phyloP scores from a whole-genome alignment of 495 filamentous ascomycete genomes.

The Penicillium odoratum region DNA sequence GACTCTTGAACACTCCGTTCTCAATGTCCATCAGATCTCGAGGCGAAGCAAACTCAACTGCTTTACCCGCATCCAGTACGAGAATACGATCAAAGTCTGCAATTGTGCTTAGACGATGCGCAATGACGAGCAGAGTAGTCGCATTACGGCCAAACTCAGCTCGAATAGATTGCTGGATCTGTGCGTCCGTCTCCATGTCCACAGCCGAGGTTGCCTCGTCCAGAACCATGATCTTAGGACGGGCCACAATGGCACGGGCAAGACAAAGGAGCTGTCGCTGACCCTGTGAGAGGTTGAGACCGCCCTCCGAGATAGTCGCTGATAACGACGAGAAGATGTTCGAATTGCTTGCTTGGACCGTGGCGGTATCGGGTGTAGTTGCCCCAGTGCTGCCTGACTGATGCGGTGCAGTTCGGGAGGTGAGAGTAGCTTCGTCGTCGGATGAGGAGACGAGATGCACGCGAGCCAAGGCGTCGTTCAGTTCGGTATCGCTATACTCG shows the following conservation, averaged over 20 bases:
- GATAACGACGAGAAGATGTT: slow-evolving; percentile 64
- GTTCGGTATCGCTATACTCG: slow-evolving; percentile 67
- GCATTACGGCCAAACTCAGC: slow-evolving; percentile 70
- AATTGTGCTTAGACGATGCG: slow-evolving; percentile 83
- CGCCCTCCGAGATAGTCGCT: slow-evolving; percentile 70
- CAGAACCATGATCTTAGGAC: slow-evolving; percentile 81
- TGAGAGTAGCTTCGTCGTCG: slow-evolving; percentile 37
- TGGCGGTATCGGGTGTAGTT: slow-evolving; percentile 28
- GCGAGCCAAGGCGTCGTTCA: slow-evolving; percentile 71
- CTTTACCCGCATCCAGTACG: slow-evolving; percentile 73
- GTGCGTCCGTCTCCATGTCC: slow-evolving; percentile 79
- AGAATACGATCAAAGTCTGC: slow-evolving; percentile 84
- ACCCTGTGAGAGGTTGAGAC: slow-evolving; percentile 81
- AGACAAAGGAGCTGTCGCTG: slow-evolving; percentile 88
- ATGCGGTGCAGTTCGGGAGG: slow-evolving; percentile 24
- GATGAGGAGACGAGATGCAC: slow-evolving; percentile 65
- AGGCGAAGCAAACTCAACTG: slow-evolving; percentile 73
- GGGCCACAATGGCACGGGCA: slow-evolving; percentile 78
- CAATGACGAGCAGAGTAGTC: slow-evolving; percentile 81
- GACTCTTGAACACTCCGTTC: slow-evolving; percentile 61
- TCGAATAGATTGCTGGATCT: slow-evolving; percentile 81
- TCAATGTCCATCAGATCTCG: slow-evolving; percentile 61
- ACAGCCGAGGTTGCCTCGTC: slow-evolving; percentile 91
- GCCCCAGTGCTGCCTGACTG: slow-evolving; percentile 21
- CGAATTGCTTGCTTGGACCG: slow-evolving; percentile 43